A percentile compares a stretch with the other conserved stretches of the same genome.
phyloP scores from a whole-genome alignment of 1,284 basidiomycete species.

The Sporisorium exsertum region DNA sequence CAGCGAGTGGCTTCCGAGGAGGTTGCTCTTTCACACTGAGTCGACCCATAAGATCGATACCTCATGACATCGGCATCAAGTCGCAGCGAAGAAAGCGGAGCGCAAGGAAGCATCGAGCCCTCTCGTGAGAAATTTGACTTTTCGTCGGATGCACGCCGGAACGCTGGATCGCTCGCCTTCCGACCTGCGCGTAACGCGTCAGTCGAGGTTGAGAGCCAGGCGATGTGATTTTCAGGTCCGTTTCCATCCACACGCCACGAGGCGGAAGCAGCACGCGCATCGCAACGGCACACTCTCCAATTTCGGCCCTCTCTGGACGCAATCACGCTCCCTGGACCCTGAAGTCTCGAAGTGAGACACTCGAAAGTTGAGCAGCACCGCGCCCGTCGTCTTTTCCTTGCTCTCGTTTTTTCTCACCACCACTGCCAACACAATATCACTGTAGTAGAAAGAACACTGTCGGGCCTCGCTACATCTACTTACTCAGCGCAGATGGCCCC shows the following conservation, averaged over 20 bases:
- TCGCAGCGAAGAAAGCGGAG: background rate
- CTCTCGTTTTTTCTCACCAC: background rate
- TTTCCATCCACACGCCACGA: background rate
- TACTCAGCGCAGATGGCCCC: background rate
- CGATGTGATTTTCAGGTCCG: background rate
- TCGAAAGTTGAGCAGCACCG: background rate
- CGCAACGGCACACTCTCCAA: background rate
- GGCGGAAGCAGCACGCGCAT: background rate
- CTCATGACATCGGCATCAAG: background rate
- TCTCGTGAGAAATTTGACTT: background rate
- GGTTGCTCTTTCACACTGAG: background rate
- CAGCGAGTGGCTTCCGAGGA: background rate
- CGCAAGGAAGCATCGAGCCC: background rate
- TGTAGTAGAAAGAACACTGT: background rate
- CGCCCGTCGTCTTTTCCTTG: background rate
- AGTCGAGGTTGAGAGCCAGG: background rate
- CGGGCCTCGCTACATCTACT: background rate
- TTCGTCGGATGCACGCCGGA: constrained; percentile 11
- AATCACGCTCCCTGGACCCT: constrained; percentile 29
- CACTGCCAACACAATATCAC: background rate
- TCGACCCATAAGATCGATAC: background rate
- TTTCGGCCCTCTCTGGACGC: constrained; percentile 7
- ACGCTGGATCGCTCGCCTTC: constrained; percentile 11
- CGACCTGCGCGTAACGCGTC: constrained; percentile 14
- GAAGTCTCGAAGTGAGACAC: background rate